These are phyloP conservation scores for Spergularia azorica DNA, from an alignment of 179 eudicot species.

Conservation along the genomic window DNA sequence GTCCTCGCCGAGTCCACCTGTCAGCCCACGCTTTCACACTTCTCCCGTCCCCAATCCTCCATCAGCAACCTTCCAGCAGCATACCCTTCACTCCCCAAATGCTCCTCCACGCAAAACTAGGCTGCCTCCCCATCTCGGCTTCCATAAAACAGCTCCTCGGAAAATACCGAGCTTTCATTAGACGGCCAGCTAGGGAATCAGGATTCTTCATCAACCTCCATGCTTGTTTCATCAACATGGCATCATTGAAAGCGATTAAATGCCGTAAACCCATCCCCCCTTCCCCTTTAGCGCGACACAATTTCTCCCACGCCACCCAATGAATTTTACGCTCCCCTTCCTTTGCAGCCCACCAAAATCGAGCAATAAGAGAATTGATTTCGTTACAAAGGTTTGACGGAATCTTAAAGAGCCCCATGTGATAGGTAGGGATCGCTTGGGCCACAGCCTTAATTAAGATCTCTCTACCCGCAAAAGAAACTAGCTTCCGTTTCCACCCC, in stretches of 20 bases:
- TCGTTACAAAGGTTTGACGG: too few species aligned
- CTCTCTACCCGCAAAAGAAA: too few species aligned
- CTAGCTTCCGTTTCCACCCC: too few species aligned
- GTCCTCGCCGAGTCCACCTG: not conserved
- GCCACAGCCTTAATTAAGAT: too few species aligned
- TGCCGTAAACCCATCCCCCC: conserved; percentile 2
- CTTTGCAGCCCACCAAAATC: too few species aligned
- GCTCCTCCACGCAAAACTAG: not conserved
- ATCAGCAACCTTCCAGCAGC: not conserved
- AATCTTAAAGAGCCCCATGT: too few species aligned
- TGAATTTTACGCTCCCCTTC: too few species aligned
- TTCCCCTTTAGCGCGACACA: not conserved
- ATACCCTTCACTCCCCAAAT: not conserved
- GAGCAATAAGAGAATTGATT: too few species aligned
- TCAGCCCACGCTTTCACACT: not conserved
- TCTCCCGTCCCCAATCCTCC: not conserved
- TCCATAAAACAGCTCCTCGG: not conserved
- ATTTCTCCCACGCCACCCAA: not conserved
- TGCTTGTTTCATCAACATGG: too few species aligned
- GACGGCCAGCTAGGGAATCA: not conserved
- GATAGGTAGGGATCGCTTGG: too few species aligned
- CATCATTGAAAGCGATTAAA: not conserved
- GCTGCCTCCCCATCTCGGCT: not conserved
- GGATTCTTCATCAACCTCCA: not conserved
- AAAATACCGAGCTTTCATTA: not conserved